These are phyloP conservation scores for Paxillus ammoniavirescens DNA, from an alignment of 768 basidiomycete genomes.

Conservation along the genomic window DNA sequence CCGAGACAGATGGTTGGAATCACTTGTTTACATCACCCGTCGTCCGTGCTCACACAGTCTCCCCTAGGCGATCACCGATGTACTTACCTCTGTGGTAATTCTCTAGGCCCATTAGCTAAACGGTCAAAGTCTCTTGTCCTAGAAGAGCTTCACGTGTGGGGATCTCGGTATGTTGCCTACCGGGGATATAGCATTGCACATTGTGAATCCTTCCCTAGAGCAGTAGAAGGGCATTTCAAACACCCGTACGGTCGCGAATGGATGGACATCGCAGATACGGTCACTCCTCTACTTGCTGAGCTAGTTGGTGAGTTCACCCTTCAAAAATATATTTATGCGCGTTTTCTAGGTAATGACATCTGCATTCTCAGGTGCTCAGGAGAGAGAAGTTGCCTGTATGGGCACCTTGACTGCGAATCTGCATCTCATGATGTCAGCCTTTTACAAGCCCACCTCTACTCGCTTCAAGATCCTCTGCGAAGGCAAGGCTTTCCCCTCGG, in stretches of 20 bases:
- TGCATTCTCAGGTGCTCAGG: constrained; percentile 66
- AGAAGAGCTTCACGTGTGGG: constrained; percentile 87
- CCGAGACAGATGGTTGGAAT: constrained; percentile 38
- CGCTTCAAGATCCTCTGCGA: constrained; percentile 96
- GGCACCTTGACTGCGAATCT: constrained; percentile 93
- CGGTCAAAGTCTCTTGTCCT: constrained; percentile 68
- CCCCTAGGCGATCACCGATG: constrained; percentile 47
- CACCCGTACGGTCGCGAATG: constrained; percentile 86
- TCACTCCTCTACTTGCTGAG: constrained; percentile 73
- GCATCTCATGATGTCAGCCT: constrained; percentile 91
- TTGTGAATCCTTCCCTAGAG: constrained; percentile 44
- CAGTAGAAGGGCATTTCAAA: constrained; percentile 83
- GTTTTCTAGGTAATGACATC: constrained; percentile 14
- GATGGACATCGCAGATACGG: constrained; percentile 71
- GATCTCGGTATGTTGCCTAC: constrained; percentile 48
- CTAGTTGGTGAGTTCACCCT: constrained; percentile 65
- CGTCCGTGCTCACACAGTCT: constrained; percentile 11
- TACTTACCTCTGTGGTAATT: constrained; percentile 95
- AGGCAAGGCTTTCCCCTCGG: constrained; percentile 92
- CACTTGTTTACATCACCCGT: neutral
- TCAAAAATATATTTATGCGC: neutral
- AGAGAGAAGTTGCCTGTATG: constrained; percentile 94
- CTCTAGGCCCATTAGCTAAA: constrained; percentile 80
- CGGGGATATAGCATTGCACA: constrained; percentile 8
- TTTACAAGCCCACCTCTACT: constrained; percentile 84